Evolutionary conservation across 1,284 basidiomycete species (phyloP).

Genomic region (Pseudozyma sp.): DNA sequence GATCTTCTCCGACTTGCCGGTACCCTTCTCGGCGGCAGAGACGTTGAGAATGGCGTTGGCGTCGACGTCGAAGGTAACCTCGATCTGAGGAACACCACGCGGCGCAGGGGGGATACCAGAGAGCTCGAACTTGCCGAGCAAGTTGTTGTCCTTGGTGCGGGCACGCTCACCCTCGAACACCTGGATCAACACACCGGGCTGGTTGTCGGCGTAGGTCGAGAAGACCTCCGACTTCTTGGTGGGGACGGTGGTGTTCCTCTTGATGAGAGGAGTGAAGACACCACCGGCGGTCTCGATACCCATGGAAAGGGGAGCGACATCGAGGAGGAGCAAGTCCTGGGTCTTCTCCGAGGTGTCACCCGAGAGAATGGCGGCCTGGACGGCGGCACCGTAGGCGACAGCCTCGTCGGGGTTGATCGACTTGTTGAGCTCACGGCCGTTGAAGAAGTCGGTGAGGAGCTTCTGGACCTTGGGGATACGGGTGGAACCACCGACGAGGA

Average conservation of each 20-base stretch:
- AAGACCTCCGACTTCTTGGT: slow-evolving; percentile 99
- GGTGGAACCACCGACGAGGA: slow-evolving; percentile 96
- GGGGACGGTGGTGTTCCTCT: slow-evolving; percentile 97
- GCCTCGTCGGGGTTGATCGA: slow-evolving; percentile 99
- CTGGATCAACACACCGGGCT: slow-evolving; percentile 97
- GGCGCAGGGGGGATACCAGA: slow-evolving; percentile 97
- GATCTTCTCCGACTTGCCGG: slow-evolving; percentile 91
- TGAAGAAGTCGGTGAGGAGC: slow-evolving; percentile 98
- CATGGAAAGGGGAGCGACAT: slow-evolving; percentile 94
- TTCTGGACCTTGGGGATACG: slow-evolving; percentile 98
- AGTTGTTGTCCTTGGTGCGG: slow-evolving; percentile 98
- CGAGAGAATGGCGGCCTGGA: slow-evolving; percentile 97
- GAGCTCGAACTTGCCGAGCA: slow-evolving; percentile 98
- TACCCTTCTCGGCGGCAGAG: slow-evolving; percentile 95
- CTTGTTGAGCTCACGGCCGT: slow-evolving; percentile 75
- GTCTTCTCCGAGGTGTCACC: slow-evolving; percentile 99
- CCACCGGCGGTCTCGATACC: slow-evolving; percentile 98
- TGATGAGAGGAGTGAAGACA: slow-evolving; percentile 97
- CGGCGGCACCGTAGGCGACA: slow-evolving; percentile 98
- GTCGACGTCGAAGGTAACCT: slow-evolving; percentile 98
- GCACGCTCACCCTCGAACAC: slow-evolving; percentile 99
- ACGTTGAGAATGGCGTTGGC: slow-evolving; percentile 98
- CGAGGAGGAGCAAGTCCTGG: slow-evolving; percentile 94
- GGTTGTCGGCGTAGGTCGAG: slow-evolving; percentile 99
- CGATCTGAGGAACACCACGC: slow-evolving; percentile 97